These are phyloP conservation scores for Castanea crenata DNA, from an alignment of 306 rosid species.

Conservation along the genomic window DNA sequence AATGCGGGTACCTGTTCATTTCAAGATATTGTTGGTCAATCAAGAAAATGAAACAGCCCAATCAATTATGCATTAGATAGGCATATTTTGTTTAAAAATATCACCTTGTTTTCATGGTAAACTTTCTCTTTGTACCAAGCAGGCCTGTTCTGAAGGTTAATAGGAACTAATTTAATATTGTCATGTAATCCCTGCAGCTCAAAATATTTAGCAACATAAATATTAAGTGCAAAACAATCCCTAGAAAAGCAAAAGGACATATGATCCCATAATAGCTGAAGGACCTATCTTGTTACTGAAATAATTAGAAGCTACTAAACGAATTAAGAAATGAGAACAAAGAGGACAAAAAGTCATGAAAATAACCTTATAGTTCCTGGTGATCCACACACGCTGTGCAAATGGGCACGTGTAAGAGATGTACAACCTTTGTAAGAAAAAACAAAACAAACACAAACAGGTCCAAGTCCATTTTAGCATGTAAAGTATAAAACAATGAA, in stretches of 20 bases:
- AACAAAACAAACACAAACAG: too few species aligned
- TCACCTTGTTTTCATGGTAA: constrained; percentile 61
- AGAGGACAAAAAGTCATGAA: background rate
- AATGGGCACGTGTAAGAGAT: constrained; percentile 54
- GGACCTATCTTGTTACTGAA: background rate
- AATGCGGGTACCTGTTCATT: constrained; percentile 69
- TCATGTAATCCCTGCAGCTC: constrained; percentile 65
- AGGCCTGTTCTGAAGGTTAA: constrained; percentile 67
- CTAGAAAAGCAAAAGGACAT: background rate
- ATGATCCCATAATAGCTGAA: background rate
- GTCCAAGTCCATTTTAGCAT: too few species aligned
- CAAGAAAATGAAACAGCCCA: background rate
- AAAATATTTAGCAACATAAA: background rate
- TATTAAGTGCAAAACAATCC: background rate
- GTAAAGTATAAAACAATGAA: too few species aligned
- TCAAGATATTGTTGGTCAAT: background rate
- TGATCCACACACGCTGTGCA: constrained; percentile 90
- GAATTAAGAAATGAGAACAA: background rate
- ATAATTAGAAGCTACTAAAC: background rate
- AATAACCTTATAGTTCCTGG: constrained; percentile 72
- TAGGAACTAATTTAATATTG: constrained; percentile 64
- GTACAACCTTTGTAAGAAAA: constrained; percentile 51
- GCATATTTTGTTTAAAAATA: background rate
- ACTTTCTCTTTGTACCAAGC: constrained; percentile 86
- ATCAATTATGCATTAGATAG: background rate